Percentiles rank a stretch among this genome's conserved stretches.
Evolutionary conservation across 75 land plant genomes (phyloP).

Genomic region (Cunninghamia lanceolata): DNA sequence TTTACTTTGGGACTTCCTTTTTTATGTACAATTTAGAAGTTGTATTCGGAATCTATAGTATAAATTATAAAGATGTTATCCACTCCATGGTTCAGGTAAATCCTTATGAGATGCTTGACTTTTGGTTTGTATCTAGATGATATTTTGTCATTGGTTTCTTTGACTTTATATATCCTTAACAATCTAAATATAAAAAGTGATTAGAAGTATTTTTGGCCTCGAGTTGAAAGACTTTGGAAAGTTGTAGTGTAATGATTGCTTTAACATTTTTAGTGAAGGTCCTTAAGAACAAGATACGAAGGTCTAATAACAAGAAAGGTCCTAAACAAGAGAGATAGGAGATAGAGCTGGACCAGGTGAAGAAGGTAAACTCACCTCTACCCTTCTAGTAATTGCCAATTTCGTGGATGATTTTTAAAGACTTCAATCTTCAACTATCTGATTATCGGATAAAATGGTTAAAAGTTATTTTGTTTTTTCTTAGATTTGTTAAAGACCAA

Average conservation of each 20-base stretch:
- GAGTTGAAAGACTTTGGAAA: neutral
- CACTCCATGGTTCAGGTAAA: neutral
- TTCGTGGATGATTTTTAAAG: neutral
- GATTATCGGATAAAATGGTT: too few species aligned
- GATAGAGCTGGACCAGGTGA: neutral
- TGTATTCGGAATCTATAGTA: too few species aligned
- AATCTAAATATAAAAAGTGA: neutral
- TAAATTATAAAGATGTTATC: neutral
- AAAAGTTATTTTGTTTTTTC: too few species aligned
- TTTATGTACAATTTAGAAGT: neutral
- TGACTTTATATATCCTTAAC: neutral
- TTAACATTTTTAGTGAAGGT: neutral
- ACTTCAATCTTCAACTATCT: neutral
- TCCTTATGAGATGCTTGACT: neutral
- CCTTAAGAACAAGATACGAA: neutral
- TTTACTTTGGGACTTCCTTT: too few species aligned
- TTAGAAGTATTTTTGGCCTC: too few species aligned
- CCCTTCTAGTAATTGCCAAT: neutral
- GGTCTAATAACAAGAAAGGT: neutral
- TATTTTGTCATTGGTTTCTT: too few species aligned
- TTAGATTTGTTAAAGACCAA: neutral
- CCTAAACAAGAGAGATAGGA: neutral
- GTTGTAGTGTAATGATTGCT: neutral
- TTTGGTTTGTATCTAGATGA: too few species aligned
- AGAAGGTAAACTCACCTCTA: neutral